These are phyloP conservation scores for Leucoagaricus sp. DNA, from an alignment of 1,284 basidiomycete genomes.

Conservation along the genomic window DNA sequence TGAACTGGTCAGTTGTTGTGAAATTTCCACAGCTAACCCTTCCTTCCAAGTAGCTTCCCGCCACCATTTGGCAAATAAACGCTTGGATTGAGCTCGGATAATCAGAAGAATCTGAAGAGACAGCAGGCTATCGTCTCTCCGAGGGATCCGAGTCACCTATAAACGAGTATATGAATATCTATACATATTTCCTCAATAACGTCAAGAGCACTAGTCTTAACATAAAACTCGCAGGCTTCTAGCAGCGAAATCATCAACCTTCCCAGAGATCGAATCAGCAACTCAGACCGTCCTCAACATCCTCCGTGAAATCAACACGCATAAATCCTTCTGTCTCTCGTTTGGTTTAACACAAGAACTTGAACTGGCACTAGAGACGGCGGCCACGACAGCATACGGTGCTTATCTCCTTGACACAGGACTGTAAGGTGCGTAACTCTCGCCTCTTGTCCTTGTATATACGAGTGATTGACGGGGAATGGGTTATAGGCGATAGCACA, in stretches of 20 bases:
- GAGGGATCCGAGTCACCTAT: no score
- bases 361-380: conserved; percentile 60
- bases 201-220: no score
- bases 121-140: no score
- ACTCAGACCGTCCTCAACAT: conserved; percentile 69
- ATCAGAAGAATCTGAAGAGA: no score
- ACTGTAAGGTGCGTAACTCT: conserved; percentile 50
- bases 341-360: conserved; percentile 70
- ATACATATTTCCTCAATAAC: no score
- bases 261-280: conserved; percentile 65
- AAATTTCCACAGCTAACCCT: no score
- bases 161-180: no score
- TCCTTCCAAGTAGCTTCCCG: no score
- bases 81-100: no score
- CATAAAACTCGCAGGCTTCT: conserved; percentile 69
- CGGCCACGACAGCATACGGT: conserved; percentile 81
- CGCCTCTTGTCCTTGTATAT: not conserved
- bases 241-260: conserved; percentile 74
- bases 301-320: conserved; percentile 72
- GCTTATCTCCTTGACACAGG: conserved; percentile 85
- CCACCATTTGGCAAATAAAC: no score
- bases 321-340: conserved; percentile 67
- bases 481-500: conserved; percentile 67
- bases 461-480: not conserved
- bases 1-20: no score